Evolutionary conservation across 805 yeast species (phyloP), one percentile per base, ranked within the genome.

Genomic region (Cyberlindnera nakhonratchasimensis): DNA sequence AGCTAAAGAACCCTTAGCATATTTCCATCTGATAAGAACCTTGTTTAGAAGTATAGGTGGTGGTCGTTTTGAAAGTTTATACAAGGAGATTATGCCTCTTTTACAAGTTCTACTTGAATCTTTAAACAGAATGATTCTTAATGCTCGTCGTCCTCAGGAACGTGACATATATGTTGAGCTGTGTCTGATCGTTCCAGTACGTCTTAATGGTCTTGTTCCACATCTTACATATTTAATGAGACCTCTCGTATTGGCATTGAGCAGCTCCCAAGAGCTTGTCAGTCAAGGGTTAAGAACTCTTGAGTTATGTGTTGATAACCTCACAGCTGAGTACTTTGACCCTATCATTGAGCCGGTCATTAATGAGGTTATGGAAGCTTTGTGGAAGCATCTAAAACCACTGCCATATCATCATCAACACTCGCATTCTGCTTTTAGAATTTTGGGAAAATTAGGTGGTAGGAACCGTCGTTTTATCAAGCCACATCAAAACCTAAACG

Each of bases 341-440:
- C 98, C 99, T 2, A 90, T 93, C 59, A 81, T 93, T 46, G 97
- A 90, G 57, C 98, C 99, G 0, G 97, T 90, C 2, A 81, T 91
- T 40, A 95, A 86, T 46, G 97, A 93, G 53, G 89, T 95, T 2
- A 86, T 90, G 87, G 81, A 83, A 29, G 96, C 97, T 0, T 69
- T 93, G 25, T 93, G 96, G 91, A 82, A 78, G 48, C 93, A 91
- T 53, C 65, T 93, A 51, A 81, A 81, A 55, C 99, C 99, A 2
- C 74, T 90, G 26, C 98, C 99, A 0, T 89, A 88, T 59, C 87
- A 86, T 52, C 98, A 93, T 54, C 95, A 88, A 51, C 96, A 90
- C 52, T 84, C 96, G 14, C 99, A 93, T 59, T 88, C 96, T 0
- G 90, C 98, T 0, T 80, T 93, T 42, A 74, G 98, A 48, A 88